Conservation (phyloP, 192 early-diverging fungal species). For the Dissophora globulifera region DNA sequence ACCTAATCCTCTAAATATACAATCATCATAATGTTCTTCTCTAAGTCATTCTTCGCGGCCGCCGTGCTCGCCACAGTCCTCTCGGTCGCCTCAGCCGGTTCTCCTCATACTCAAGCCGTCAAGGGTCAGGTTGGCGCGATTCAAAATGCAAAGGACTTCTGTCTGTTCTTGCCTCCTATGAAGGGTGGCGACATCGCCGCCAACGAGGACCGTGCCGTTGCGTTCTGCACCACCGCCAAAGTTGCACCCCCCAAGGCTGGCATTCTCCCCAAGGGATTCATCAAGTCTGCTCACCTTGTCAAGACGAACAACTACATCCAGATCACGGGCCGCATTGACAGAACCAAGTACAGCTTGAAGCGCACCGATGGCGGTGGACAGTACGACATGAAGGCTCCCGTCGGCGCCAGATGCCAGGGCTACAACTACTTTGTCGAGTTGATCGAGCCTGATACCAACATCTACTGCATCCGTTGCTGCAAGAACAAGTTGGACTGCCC, state of each 20-base stretch:
- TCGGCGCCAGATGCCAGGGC: slow-evolving; percentile 55
- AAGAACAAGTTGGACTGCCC: slow-evolving; percentile 49
- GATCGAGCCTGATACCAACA: slow-evolving; percentile 58
- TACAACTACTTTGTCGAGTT: slow-evolving; percentile 64
- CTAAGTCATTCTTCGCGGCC: slow-evolving; percentile 31
- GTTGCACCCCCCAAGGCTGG: slow-evolving; percentile 54
- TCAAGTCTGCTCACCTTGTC: slow-evolving; percentile 57
- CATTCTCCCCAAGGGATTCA: slow-evolving; percentile 53
- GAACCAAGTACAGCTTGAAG: slow-evolving; percentile 45
- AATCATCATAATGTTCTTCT: slow-evolving; percentile 29
- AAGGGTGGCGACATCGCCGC: slow-evolving; percentile 49
- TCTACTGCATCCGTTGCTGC: slow-evolving; percentile 63
- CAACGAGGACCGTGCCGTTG: slow-evolving; percentile 57
- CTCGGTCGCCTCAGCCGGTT: slow-evolving; percentile 27
- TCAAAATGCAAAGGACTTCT: slow-evolving; percentile 51
- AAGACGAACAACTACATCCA: slow-evolving; percentile 53
- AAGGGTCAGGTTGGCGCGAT: slow-evolving; percentile 32
- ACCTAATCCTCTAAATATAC: background rate
- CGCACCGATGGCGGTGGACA: slow-evolving; percentile 62
- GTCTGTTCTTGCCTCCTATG: slow-evolving; percentile 61
- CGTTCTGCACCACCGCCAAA: slow-evolving; percentile 54
- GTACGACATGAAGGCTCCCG: slow-evolving; percentile 60
- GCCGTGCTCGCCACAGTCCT: slow-evolving; percentile 23
- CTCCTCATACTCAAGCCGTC: slow-evolving; percentile 2
- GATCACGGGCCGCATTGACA: slow-evolving; percentile 62